Conservation (phyloP, 768 basidiomycete species). For the Chalciporus sphaerocephalus region DNA sequence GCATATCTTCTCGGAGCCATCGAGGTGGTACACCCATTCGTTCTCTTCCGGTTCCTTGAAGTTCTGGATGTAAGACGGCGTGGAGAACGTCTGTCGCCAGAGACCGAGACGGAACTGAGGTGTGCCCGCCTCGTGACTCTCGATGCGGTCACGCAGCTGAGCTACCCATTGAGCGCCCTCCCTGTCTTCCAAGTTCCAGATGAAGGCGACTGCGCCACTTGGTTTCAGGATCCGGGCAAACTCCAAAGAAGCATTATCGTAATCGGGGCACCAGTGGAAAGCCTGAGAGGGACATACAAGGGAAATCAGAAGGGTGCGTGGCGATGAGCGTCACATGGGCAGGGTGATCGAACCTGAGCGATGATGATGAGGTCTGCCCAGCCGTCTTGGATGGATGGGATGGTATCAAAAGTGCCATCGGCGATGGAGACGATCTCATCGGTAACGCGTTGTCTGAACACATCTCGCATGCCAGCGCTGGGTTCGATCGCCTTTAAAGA, state of each 20-base stretch:
- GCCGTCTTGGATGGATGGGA: slow-evolving; percentile 51
- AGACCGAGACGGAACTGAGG: slow-evolving; percentile 78
- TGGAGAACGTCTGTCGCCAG: slow-evolving; percentile 71
- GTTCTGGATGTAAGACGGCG: slow-evolving; percentile 49
- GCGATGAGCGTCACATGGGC: not conserved
- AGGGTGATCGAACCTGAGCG: slow-evolving; percentile 53
- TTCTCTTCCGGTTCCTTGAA: slow-evolving; percentile 62
- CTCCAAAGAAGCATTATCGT: slow-evolving; percentile 64
- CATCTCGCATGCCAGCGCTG: slow-evolving; percentile 77
- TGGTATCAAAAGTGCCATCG: slow-evolving; percentile 68
- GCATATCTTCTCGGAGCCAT: slow-evolving; percentile 50
- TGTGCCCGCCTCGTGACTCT: slow-evolving; percentile 62
- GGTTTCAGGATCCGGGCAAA: slow-evolving; percentile 80
- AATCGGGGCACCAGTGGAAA: slow-evolving; percentile 91
- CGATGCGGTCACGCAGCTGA: slow-evolving; percentile 63
- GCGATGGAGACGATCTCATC: slow-evolving; percentile 49
- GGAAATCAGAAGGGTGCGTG: slow-evolving; percentile 2
- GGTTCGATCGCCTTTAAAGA: slow-evolving; percentile 75
- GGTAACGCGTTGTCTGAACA: slow-evolving; percentile 53
- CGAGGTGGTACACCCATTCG: slow-evolving; percentile 48
- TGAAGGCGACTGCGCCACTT: slow-evolving; percentile 60
- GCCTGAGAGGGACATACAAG: slow-evolving; percentile 48
- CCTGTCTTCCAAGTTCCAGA: slow-evolving; percentile 92
- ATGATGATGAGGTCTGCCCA: slow-evolving; percentile 79
- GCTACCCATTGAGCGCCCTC: slow-evolving; percentile 69